Conservation (phyloP, 768 basidiomycete species). For the Boletellus ananas region DNA sequence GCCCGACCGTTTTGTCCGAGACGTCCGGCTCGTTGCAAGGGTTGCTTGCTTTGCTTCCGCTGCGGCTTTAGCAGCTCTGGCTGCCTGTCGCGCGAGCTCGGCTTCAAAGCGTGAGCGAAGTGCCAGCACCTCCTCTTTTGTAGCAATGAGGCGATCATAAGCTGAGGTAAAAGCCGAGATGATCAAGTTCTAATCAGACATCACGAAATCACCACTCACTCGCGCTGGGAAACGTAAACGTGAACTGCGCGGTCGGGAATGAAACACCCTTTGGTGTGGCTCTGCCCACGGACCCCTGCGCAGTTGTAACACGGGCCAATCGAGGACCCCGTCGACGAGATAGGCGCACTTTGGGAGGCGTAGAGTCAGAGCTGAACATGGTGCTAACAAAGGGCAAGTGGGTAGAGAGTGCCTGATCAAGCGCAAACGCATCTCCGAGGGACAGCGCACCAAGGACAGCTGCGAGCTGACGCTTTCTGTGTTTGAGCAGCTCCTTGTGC, state of each 20-base stretch:
- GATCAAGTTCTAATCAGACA: conserved; percentile 26
- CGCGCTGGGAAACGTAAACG: conserved; percentile 57
- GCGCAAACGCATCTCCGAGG: conserved; percentile 63
- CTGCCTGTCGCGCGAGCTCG: conserved; percentile 69
- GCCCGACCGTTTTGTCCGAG: conserved; percentile 36
- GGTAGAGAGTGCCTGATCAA: conserved; percentile 73
- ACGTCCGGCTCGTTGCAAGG: conserved; percentile 33
- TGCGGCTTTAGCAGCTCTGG: conserved; percentile 47
- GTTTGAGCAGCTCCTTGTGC: conserved; percentile 71
- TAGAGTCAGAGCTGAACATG: conserved; percentile 32
- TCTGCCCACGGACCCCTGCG: conserved; percentile 7
- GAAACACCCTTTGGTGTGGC: conserved; percentile 29
- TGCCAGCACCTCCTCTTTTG: conserved; percentile 62
- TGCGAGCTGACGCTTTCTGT: conserved; percentile 65
- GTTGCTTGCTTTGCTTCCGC: conserved; percentile 51
- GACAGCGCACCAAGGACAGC: conserved; percentile 66
- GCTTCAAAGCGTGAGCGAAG: conserved; percentile 68
- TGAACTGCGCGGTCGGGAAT: conserved; percentile 54
- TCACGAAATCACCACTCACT: conserved; percentile 55
- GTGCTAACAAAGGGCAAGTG: conserved; percentile 30
- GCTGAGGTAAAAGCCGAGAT: conserved; percentile 43
- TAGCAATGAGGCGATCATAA: conserved; percentile 65
- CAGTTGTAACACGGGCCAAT: conserved; percentile 42
- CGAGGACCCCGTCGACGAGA: conserved; percentile 55
- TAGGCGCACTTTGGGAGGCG: conserved; percentile 42